phyloP scores from a whole-genome alignment of 306 rosid genomes.

The Cucurbita moschata region DNA sequence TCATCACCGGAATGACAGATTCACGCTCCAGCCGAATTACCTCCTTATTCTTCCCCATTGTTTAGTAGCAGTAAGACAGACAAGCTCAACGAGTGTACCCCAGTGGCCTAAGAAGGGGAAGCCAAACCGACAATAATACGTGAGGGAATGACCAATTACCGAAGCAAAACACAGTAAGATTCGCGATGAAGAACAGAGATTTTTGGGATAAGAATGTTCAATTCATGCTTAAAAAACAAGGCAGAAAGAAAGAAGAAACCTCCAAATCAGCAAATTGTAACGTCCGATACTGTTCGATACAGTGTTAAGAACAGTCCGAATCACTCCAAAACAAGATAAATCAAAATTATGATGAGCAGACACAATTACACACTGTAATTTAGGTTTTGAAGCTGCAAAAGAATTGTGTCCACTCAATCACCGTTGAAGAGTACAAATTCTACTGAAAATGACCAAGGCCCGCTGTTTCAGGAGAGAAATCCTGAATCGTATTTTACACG shows the following conservation, averaged over 20 bases:
- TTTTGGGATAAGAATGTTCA: neutral
- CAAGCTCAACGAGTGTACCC: neutral
- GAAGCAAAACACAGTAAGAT: neutral
- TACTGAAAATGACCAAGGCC: neutral
- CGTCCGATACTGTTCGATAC: neutral
- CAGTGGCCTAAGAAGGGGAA: neutral
- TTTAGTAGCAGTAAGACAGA: neutral
- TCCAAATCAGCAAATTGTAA: neutral
- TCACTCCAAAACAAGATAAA: neutral
- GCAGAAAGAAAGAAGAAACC: neutral
- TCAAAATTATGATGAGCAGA: neutral
- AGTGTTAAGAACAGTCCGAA: neutral
- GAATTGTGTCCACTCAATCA: neutral
- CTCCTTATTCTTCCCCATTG: constrained; percentile 30
- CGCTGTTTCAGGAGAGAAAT: neutral
- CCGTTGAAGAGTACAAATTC: neutral
- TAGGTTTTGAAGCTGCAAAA: neutral
- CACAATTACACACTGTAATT: neutral
- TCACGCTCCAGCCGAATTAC: constrained; percentile 77
- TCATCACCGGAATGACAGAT: constrained; percentile 72
- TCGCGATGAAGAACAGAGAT: neutral
- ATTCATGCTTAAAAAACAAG: neutral
- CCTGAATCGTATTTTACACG: neutral
- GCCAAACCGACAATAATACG: neutral
- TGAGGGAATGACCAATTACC: neutral